Conservation (phyloP, 257 asterid genomes). For the Plantago major region DNA sequence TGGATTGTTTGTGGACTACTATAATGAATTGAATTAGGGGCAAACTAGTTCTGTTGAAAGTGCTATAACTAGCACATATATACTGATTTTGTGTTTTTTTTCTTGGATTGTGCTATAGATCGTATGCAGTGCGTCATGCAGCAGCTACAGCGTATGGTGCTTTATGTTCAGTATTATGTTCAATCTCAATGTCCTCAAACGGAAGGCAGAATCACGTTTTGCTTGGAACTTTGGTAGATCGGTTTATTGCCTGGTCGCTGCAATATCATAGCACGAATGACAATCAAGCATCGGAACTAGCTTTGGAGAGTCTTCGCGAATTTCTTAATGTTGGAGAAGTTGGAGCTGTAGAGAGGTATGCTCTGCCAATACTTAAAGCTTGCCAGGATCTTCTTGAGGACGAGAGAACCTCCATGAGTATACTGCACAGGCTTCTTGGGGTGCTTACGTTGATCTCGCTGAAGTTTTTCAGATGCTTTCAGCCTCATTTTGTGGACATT, state of each 20-base stretch:
- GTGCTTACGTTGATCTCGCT: conserved; percentile 71
- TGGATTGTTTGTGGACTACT: no score
- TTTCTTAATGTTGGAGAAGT: conserved; percentile 86
- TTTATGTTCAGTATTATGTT: conserved; percentile 67
- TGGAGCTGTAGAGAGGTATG: conserved; percentile 86
- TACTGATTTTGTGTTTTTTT: conserved; percentile 2
- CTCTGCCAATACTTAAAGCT: conserved; percentile 86
- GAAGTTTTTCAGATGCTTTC: conserved; percentile 89
- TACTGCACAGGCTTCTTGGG: conserved; percentile 70
- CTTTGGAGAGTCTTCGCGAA: conserved; percentile 81
- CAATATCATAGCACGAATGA: conserved; percentile 55
- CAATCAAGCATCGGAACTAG: conserved; percentile 64
- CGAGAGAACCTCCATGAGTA: conserved; percentile 84
- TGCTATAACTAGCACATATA: no score
- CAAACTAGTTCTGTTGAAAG: no score
- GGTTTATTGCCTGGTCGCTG: conserved; percentile 90
- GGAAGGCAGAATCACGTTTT: conserved; percentile 85
- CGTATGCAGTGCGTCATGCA: conserved; percentile 76
- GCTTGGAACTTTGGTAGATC: conserved; percentile 67
- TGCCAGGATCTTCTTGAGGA: conserved; percentile 99
- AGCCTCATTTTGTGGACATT: conserved; percentile 90
- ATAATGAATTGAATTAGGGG: no score
- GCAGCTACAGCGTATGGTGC: conserved; percentile 95
- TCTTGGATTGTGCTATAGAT: conserved; percentile 46
- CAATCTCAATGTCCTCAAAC: conserved; percentile 55